Conservation (phyloP, 2,329 filamentous ascomycete genomes). For the Emergomyces pasteurianus region DNA sequence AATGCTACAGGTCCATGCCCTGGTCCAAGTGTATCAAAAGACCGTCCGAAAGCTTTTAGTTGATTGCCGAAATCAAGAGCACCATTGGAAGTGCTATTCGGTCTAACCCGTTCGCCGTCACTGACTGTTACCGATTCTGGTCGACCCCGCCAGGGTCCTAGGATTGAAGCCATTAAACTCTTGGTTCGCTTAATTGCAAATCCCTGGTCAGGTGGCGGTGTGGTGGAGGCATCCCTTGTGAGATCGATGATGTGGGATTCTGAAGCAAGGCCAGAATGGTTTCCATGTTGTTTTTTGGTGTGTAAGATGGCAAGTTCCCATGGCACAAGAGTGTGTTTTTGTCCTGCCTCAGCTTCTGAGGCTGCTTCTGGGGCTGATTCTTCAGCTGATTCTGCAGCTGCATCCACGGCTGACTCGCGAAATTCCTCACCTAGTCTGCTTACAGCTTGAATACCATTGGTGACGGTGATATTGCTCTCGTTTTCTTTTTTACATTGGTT, state of each 20-base stretch:
- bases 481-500: background rate
- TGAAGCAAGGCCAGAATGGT: background rate
- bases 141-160: background rate
- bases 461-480: background rate
- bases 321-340: no score
- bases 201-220: no score
- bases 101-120: background rate
- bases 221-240: background rate
- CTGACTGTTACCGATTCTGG: background rate
- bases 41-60: background rate
- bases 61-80: background rate
- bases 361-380: background rate
- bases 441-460: background rate
- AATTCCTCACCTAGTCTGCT: background rate
- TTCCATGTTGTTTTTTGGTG: background rate
- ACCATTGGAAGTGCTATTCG: background rate
- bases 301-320: background rate
- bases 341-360: background rate
- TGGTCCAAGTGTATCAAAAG: background rate
- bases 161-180: background rate
- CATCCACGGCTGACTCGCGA: background rate
- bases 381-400: background rate
- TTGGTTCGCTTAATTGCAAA: background rate
- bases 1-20: background rate
- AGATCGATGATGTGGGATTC: background rate